phyloP scores from a whole-genome alignment of 345 rosid species.

The Isatis tinctoria region DNA sequence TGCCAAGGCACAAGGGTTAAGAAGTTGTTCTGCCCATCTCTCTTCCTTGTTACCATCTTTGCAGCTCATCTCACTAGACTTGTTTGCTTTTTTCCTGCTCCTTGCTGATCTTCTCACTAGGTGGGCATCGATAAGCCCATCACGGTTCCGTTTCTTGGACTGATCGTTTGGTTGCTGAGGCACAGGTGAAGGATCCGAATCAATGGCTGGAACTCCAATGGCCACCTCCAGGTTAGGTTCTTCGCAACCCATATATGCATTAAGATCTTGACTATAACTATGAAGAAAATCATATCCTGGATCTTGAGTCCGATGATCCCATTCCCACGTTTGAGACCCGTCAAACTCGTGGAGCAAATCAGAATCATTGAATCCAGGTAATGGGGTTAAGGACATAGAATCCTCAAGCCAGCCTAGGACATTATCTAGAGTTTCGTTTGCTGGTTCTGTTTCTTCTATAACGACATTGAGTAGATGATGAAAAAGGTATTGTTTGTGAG shows the following conservation, averaged over 20 bases:
- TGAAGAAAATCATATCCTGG: slow-evolving; percentile 34
- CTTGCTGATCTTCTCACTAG: slow-evolving; percentile 39
- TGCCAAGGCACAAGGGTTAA: slow-evolving; percentile 79
- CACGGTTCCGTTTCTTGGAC: slow-evolving; percentile 40
- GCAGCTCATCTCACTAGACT: slow-evolving; percentile 39
- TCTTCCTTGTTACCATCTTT: slow-evolving; percentile 60
- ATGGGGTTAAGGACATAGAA: slow-evolving; percentile 52
- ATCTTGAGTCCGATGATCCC: slow-evolving; percentile 44
- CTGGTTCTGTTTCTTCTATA: slow-evolving; percentile 55
- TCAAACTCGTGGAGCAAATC: slow-evolving; percentile 37
- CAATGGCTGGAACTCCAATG: slow-evolving; percentile 17
- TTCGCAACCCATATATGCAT: background rate
- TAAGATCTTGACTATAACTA: slow-evolving; percentile 24
- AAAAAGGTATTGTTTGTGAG: slow-evolving; percentile 1
- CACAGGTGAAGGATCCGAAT: slow-evolving; percentile 2
- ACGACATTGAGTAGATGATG: slow-evolving; percentile 40
- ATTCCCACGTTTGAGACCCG: slow-evolving; percentile 40
- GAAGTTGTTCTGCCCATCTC: slow-evolving; percentile 92
- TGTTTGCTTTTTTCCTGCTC: slow-evolving; percentile 46
- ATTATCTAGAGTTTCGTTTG: slow-evolving; percentile 48
- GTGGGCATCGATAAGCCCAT: slow-evolving; percentile 20
- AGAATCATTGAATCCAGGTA: slow-evolving; percentile 58
- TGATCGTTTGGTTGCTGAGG: slow-evolving; percentile 28
- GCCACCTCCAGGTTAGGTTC: background rate
- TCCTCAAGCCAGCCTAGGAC: slow-evolving; percentile 63